phyloP scores from a whole-genome alignment of 2,329 filamentous ascomycete species.

The Diplodia corticola region DNA sequence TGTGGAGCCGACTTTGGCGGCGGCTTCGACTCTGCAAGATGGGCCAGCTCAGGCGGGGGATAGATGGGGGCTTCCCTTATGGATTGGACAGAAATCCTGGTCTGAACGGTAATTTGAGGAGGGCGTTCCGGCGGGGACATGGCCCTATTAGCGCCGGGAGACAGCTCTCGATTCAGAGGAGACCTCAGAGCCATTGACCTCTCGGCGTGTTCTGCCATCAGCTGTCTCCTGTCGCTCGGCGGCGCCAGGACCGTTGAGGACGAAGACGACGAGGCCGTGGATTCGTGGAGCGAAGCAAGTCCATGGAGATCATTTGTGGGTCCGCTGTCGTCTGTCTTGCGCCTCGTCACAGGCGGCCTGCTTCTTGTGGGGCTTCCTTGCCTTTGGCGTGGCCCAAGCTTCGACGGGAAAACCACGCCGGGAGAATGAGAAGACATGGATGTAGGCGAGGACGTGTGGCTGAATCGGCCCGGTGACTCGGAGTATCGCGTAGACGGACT shows the following conservation, averaged over 20 bases:
- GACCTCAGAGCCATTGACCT: slow-evolving; percentile 40
- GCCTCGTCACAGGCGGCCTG: slow-evolving; percentile 62
- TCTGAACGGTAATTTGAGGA: slow-evolving; percentile 43
- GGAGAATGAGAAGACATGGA: slow-evolving; percentile 77
- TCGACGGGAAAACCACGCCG: slow-evolving; percentile 52
- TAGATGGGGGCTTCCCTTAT: slow-evolving; percentile 27
- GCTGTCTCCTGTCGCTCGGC: slow-evolving; percentile 11
- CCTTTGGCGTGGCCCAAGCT: slow-evolving; percentile 48
- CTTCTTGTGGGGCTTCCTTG: slow-evolving; percentile 58
- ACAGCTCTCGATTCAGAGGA: slow-evolving; percentile 27
- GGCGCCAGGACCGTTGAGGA: slow-evolving; percentile 62
- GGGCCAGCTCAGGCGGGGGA: slow-evolving; percentile 41
- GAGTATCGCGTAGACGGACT: slow-evolving; percentile 77
- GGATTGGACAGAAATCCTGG: slow-evolving; percentile 16
- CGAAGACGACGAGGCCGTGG: slow-evolving; percentile 70
- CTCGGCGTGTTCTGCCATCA: slow-evolving; percentile 15
- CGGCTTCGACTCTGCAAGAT: slow-evolving; percentile 65
- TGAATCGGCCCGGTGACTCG: slow-evolving; percentile 71
- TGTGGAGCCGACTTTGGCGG: slow-evolving; percentile 41
- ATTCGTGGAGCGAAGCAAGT: slow-evolving; percentile 67
- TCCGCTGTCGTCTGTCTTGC: slow-evolving; percentile 55
- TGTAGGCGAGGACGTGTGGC: slow-evolving; percentile 74
- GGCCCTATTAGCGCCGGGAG: slow-evolving; percentile 29
- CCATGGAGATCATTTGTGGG: slow-evolving; percentile 55
- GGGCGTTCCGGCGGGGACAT: slow-evolving; percentile 25